phyloP scores from a whole-genome alignment of 1,284 basidiomycete species.

The Irpex sp. region DNA sequence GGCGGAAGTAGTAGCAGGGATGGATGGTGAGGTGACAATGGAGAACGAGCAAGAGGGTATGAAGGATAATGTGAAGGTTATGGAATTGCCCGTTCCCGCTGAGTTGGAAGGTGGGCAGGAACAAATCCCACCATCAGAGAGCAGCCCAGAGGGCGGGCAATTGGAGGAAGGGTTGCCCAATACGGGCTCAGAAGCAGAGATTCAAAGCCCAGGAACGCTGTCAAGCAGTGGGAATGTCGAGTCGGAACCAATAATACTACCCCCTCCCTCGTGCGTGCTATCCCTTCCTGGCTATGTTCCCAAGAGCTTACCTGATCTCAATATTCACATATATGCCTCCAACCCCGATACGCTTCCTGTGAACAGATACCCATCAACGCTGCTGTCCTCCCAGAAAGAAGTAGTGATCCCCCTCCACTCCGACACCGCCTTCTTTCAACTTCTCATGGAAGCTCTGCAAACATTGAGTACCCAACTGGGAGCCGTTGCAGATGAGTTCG shows the following conservation, averaged over 20 bases:
- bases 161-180: neutral
- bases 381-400: conserved; percentile 35
- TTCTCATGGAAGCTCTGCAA: conserved; percentile 71
- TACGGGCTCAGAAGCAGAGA: neutral
- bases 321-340: too few relatives aligned
- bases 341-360: neutral
- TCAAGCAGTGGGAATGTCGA: neutral
- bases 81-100: too few relatives aligned
- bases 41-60: too few relatives aligned
- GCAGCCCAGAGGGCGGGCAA: neutral
- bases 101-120: neutral
- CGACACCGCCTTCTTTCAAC: conserved; percentile 80
- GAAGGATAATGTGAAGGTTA: too few relatives aligned
- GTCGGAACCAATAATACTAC: neutral
- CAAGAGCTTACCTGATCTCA: neutral
- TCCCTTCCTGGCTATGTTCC: neutral
- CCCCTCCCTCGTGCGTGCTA: neutral
- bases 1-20: neutral
- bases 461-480: conserved; percentile 66
- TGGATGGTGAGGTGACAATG: neutral
- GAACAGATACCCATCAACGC: neutral
- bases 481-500: conserved; percentile 63
- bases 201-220: neutral
- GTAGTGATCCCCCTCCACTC: conserved; percentile 80
- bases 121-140: neutral